A percentile compares a stretch with the other conserved stretches of the same genome.
These are phyloP conservation scores for Solanum chacoense DNA, from an alignment of 305 asterid genomes.

Conservation along the genomic window DNA sequence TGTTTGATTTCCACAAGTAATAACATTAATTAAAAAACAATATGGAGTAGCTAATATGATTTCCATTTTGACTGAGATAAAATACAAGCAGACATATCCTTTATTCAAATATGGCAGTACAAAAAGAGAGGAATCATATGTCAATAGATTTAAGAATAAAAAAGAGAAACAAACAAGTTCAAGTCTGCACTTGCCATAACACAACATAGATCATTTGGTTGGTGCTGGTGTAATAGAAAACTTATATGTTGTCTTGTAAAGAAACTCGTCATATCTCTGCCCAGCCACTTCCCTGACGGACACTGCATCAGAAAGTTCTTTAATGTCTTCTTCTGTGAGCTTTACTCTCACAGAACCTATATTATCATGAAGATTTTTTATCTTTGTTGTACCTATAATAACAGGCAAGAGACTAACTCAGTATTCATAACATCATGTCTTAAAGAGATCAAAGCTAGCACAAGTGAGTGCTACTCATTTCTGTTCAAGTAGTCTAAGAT, in stretches of 20 bases:
- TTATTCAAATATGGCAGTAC: not conserved
- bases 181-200: not conserved
- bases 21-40: not conserved
- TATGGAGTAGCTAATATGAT: not conserved
- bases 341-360: conserved; percentile 29
- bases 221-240: conserved; percentile 33
- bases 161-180: not conserved
- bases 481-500: not conserved
- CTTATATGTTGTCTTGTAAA: conserved; percentile 16
- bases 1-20: not conserved
- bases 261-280: conserved; percentile 6
- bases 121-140: not conserved
- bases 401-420: not conserved
- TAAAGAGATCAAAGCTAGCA: not conserved
- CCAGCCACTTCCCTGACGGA: conserved; percentile 38
- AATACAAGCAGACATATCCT: not conserved
- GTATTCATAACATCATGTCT: not conserved
- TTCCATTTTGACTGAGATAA: not conserved
- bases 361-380: conserved; percentile 36
- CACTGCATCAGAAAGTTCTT: conserved; percentile 30
- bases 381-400: conserved; percentile 43
- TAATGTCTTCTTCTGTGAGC: conserved; percentile 25
- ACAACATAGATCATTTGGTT: not conserved
- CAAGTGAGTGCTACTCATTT: not conserved
- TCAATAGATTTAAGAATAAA: not conserved